Conservation (phyloP, 2,329 filamentous ascomycete genomes). For the Penicillium occitanis region DNA sequence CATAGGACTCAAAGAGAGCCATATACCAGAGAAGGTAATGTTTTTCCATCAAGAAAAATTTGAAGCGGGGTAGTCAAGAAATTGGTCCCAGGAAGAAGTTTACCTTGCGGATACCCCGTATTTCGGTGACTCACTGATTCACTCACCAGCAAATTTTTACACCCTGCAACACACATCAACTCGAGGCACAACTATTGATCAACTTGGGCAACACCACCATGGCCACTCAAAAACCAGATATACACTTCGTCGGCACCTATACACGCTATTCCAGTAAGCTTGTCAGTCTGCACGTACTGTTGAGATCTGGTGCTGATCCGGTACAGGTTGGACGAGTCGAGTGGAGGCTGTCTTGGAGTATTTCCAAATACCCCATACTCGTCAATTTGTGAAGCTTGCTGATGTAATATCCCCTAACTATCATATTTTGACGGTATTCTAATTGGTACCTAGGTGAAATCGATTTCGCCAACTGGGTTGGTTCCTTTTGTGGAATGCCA, state of each 20-base stretch:
- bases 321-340: conserved; percentile 37
- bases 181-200: neutral
- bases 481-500: neutral
- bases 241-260: conserved; percentile 32
- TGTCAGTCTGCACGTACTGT: neutral
- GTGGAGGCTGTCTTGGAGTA: conserved; percentile 37
- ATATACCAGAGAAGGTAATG: neutral
- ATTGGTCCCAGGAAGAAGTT: too few species aligned
- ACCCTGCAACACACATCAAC: neutral
- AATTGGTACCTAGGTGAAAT: neutral
- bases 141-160: neutral
- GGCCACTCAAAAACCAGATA: conserved; percentile 22
- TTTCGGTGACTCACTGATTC: neutral
- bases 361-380: conserved; percentile 34
- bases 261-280: conserved; percentile 38
- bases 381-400: conserved; percentile 24
- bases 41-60: neutral
- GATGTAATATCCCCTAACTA: neutral
- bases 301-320: conserved; percentile 3
- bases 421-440: neutral
- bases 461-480: neutral
- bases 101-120: neutral
- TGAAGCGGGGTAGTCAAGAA: neutral
- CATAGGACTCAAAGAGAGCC: neutral
- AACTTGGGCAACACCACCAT: neutral